Evolutionary conservation across 2,329 filamentous ascomycete species (phyloP), one percentile per base, ranked within the genome.

Genomic region (Tolypocladium cylindrosporum): DNA sequence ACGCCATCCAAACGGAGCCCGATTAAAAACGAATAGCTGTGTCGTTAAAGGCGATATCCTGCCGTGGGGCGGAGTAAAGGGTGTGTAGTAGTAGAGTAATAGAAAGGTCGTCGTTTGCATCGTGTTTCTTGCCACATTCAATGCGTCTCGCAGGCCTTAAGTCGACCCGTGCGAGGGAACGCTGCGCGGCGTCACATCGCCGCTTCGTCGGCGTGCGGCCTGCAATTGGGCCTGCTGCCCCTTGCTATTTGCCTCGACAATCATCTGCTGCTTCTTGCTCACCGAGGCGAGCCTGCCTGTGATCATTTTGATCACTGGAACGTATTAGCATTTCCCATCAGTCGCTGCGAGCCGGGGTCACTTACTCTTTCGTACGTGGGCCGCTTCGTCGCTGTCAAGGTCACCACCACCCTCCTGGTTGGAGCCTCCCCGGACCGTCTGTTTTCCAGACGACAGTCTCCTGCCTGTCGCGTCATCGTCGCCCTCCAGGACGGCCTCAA

Each of bases 401-500:
- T 78, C 80, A 62, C 72, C 80, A 66, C 70, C 68, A 34, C 57
- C 55, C 43, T 69, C 69, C 56, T 36, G 48, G 19, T 61, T 69
- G 43, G 58, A 60, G 57, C 61, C 63, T 60, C 76, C 77, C 66
- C 72, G 72, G 66, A 72, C 70, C 65, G 70, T 63, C 60, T 77
- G 72, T 65, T 73, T 75, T 45, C 75, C 72, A 54, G 75, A 72
- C 11, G 66, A 62, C 19, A 71, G 59, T 57, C 62, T 71, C 59
- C 64, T 68, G 21, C 57, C 70, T 63, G 58, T 71, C 68, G 75
- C 61, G 42, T 83, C 82, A 34, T 85, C 91, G 60, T 96, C 91
- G 53, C 82, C 87, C 65, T 99, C 94, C 58, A 99, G 75, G 3
- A 99, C 90, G 19, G 93, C 94, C 74, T 99, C 93, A 16, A 97